Conservation (phyloP, 148 eudicot species). For the Cornus florida region DNA sequence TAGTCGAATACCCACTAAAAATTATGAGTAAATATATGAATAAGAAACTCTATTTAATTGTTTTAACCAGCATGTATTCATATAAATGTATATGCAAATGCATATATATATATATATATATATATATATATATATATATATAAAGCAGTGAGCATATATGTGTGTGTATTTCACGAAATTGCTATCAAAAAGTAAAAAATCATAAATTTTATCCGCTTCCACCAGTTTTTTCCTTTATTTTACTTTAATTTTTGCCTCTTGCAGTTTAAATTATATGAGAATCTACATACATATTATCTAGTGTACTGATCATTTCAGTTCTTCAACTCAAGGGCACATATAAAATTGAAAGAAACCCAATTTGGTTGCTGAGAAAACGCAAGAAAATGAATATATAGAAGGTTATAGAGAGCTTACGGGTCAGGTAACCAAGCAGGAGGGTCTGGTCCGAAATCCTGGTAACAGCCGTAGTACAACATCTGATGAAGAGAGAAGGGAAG, state of each 20-base stretch:
- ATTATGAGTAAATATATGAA: background rate
- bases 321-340: background rate
- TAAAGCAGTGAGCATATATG: too few species aligned
- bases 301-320: background rate
- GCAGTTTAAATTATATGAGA: background rate
- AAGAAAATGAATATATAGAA: background rate
- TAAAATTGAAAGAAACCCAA: background rate
- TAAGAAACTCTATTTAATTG: background rate
- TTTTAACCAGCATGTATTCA: background rate
- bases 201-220: background rate
- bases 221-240: background rate
- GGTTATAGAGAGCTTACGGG: constrained; percentile 36
- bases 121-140: too few species aligned
- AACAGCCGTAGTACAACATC: constrained; percentile 85
- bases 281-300: background rate
- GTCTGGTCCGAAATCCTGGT: constrained; percentile 60
- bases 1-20: background rate
- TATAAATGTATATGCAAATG: background rate
- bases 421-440: constrained; percentile 94
- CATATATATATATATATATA: too few species aligned
- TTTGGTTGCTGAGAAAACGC: background rate
- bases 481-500: constrained; percentile 81
- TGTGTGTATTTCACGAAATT: too few species aligned
- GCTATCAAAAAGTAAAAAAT: too few species aligned
- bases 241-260: background rate